Percentiles rank a stretch among this genome's conserved stretches.
Conservation (phyloP, 2,329 filamentous ascomycete species). For the Kalmusia sp. region DNA sequence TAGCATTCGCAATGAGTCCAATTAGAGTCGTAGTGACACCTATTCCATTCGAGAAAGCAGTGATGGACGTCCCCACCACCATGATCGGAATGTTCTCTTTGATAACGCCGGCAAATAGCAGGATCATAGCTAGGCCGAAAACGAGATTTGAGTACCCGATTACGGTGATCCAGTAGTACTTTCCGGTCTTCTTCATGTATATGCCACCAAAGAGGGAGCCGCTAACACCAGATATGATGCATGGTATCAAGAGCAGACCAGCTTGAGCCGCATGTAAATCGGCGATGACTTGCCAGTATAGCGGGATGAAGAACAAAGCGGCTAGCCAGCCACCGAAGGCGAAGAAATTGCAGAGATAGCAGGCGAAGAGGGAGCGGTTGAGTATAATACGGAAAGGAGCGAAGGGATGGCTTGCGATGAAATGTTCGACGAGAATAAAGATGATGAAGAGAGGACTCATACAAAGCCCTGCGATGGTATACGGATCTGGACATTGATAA, state of each 20-base stretch:
- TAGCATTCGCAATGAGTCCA: slow-evolving; percentile 73
- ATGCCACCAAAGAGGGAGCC: slow-evolving; percentile 71
- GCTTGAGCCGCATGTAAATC: slow-evolving; percentile 68
- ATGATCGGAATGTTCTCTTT: slow-evolving; percentile 59
- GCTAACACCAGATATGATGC: slow-evolving; percentile 66
- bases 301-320: slow-evolving; percentile 74
- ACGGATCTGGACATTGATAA: slow-evolving; percentile 45
- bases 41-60: slow-evolving; percentile 62
- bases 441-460: slow-evolving; percentile 66
- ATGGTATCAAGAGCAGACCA: slow-evolving; percentile 71
- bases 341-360: slow-evolving; percentile 77
- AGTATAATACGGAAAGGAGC: slow-evolving; percentile 78
- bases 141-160: slow-evolving; percentile 61
- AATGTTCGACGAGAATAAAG: slow-evolving; percentile 74
- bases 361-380: slow-evolving; percentile 69
- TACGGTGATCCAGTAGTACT: slow-evolving; percentile 74
- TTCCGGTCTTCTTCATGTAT: slow-evolving; percentile 73
- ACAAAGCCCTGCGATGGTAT: slow-evolving; percentile 65
- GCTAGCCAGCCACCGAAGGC: slow-evolving; percentile 67
- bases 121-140: slow-evolving; percentile 62
- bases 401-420: slow-evolving; percentile 73
- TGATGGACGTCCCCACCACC: slow-evolving; percentile 63
- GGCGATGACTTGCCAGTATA: slow-evolving; percentile 78
- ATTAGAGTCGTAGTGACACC: slow-evolving; percentile 77
- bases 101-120: slow-evolving; percentile 64